phyloP scores from a whole-genome alignment of 345 rosid species.

The Cochlearia excelsa region DNA sequence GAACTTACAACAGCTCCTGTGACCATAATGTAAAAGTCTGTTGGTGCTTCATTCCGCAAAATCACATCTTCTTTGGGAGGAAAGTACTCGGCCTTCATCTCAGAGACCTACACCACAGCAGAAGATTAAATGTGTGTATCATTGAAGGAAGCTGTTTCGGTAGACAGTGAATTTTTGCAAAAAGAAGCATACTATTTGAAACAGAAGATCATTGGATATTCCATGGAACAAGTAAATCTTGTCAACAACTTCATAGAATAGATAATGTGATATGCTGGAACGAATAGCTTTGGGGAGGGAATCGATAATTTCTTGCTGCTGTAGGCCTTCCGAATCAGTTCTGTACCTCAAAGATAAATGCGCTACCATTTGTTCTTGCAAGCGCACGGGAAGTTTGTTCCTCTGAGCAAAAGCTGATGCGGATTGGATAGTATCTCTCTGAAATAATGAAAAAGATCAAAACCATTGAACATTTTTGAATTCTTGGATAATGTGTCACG shows the following conservation, averaged over 20 bases:
- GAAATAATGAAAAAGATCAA: slow-evolving; percentile 6
- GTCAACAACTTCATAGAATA: slow-evolving; percentile 78
- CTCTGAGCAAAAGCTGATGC: slow-evolving; percentile 73
- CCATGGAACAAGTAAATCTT: slow-evolving; percentile 80
- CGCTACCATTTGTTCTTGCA: slow-evolving; percentile 93
- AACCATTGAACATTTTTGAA: no score
- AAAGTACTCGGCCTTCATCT: slow-evolving; percentile 90
- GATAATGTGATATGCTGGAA: slow-evolving; percentile 67
- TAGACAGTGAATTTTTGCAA: neutral
- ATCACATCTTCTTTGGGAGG: slow-evolving; percentile 94
- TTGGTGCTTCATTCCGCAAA: slow-evolving; percentile 87
- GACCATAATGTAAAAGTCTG: slow-evolving; percentile 76
- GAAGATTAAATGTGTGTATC: slow-evolving; percentile 28
- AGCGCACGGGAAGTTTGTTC: slow-evolving; percentile 67
- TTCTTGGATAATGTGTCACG: no score
- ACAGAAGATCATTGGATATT: slow-evolving; percentile 82
- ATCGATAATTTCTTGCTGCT: slow-evolving; percentile 81
- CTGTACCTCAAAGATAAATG: slow-evolving; percentile 78
- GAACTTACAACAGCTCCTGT: slow-evolving; percentile 77
- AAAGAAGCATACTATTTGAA: slow-evolving; percentile 64
- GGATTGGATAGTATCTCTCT: slow-evolving; percentile 87
- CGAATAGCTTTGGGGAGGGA: slow-evolving; percentile 88
- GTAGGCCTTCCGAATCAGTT: slow-evolving; percentile 89
- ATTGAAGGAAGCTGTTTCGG: neutral
- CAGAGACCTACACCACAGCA: slow-evolving; percentile 60